phyloP scores from a whole-genome alignment of 768 basidiomycete species.

The Melanogaster broomeanus region DNA sequence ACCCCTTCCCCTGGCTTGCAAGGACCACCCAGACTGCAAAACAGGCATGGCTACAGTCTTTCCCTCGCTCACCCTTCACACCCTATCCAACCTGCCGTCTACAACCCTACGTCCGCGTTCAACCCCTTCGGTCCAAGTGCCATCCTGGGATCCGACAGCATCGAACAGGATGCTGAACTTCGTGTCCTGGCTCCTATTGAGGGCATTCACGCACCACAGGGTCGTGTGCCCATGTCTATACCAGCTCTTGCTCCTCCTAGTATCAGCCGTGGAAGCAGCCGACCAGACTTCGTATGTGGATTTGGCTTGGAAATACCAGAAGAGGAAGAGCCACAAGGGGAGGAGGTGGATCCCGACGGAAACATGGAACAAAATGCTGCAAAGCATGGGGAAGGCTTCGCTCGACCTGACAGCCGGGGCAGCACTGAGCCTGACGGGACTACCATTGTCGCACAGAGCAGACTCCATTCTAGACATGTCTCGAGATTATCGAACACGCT shows the following conservation, averaged over 20 bases:
- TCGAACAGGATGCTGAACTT: slow-evolving; percentile 30
- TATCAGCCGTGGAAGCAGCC: slow-evolving; percentile 47
- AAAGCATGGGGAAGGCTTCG: slow-evolving; percentile 34
- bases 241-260: slow-evolving; percentile 47
- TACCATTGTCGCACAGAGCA: slow-evolving; percentile 51
- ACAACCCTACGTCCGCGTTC: slow-evolving; percentile 43
- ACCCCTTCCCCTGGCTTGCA: slow-evolving; percentile 52
- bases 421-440: slow-evolving; percentile 40
- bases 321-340: slow-evolving; percentile 66
- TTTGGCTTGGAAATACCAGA: slow-evolving; percentile 82
- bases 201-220: slow-evolving; percentile 55
- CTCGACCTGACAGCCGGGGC: slow-evolving; percentile 24
- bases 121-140: slow-evolving; percentile 69
- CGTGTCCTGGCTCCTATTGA: slow-evolving; percentile 24
- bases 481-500: slow-evolving; percentile 69
- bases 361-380: slow-evolving; percentile 39
- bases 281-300: slow-evolving; percentile 75
- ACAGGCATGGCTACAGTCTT: slow-evolving; percentile 71
- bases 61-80: slow-evolving; percentile 65
- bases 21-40: slow-evolving; percentile 42
- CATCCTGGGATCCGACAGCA: slow-evolving; percentile 53
- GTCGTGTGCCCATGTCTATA: slow-evolving; percentile 48
- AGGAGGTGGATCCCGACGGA: slow-evolving; percentile 32
- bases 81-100: slow-evolving; percentile 33
- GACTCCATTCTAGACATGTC: slow-evolving; percentile 66